Conservation (phyloP, 192 early-diverging fungal genomes). For the Glomus cerebriforme region DNA sequence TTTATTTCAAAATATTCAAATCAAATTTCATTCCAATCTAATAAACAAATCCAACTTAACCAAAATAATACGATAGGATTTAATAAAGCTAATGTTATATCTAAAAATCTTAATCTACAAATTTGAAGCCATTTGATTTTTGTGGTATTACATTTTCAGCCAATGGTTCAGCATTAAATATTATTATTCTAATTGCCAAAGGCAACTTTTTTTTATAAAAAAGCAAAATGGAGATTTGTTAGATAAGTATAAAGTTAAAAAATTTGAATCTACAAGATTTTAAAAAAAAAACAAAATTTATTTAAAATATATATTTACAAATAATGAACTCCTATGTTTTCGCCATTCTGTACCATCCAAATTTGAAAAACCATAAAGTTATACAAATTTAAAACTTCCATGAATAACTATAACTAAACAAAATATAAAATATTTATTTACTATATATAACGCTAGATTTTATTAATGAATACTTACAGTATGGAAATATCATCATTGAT, state of each 20-base stretch:
- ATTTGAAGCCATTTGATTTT: too few relatives aligned
- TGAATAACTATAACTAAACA: neutral
- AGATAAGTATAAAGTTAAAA: neutral
- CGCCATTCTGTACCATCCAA: neutral
- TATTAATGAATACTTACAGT: neutral
- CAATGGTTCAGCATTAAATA: neutral
- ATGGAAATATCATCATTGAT: neutral
- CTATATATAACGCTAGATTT: too few relatives aligned
- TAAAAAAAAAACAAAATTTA: neutral
- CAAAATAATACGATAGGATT: too few relatives aligned
- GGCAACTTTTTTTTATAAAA: neutral
- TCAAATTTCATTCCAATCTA: too few relatives aligned
- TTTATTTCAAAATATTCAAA: too few relatives aligned
- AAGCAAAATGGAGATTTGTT: too few relatives aligned
- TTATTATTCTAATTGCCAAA: neutral
- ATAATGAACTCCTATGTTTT: neutral
- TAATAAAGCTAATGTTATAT: too few relatives aligned
- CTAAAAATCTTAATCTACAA: too few relatives aligned
- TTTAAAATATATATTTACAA: neutral
- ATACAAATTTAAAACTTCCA: neutral
- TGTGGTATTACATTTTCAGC: too few relatives aligned
- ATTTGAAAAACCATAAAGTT: neutral
- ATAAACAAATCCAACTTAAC: too few relatives aligned
- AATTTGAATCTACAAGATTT: neutral
- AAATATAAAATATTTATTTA: neutral